A percentile compares a stretch with the other conserved stretches of the same genome.
phyloP scores from a whole-genome alignment of 306 rosid species.

The Neltuma alba region DNA sequence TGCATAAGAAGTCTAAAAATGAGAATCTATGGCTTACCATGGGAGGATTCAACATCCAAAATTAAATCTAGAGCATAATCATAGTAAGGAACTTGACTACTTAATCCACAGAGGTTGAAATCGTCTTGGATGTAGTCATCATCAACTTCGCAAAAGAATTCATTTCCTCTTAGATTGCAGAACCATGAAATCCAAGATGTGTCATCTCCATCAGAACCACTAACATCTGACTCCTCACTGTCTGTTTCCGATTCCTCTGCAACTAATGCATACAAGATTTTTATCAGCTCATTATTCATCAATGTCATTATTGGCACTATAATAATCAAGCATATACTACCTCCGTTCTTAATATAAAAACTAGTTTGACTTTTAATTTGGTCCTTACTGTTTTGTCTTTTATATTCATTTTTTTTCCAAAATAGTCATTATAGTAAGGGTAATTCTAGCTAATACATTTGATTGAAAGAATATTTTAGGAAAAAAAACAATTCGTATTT shows the following conservation, averaged over 20 bases:
- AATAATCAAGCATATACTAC: not conserved
- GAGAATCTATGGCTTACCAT: constrained; percentile 55
- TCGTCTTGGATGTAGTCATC: constrained; percentile 98
- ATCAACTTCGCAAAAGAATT: constrained; percentile 95
- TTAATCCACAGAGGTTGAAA: constrained; percentile 91
- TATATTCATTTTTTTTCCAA: too few relatives aligned
- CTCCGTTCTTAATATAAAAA: too few relatives aligned
- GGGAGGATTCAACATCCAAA: constrained; percentile 97
- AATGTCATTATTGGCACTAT: not conserved
- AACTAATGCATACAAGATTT: constrained; percentile 35
- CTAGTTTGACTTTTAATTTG: too few relatives aligned
- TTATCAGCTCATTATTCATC: constrained; percentile 19
- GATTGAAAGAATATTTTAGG: too few relatives aligned
- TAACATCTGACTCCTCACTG: constrained; percentile 95
- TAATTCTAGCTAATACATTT: too few relatives aligned
- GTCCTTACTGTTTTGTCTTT: too few relatives aligned
- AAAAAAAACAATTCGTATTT: too few relatives aligned
- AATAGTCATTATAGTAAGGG: too few relatives aligned
- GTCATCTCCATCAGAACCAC: constrained; percentile 97
- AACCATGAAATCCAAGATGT: constrained; percentile 99
- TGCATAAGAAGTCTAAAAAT: not conserved
- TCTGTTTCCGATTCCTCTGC: constrained; percentile 98
- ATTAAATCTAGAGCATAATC: constrained; percentile 97
- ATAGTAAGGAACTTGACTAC: constrained; percentile 99
- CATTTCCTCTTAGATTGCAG: constrained; percentile 97